Base-by-base conservation (phyloP, 441 rosid genomes). In the Flueggea neowawraea region DNA sequence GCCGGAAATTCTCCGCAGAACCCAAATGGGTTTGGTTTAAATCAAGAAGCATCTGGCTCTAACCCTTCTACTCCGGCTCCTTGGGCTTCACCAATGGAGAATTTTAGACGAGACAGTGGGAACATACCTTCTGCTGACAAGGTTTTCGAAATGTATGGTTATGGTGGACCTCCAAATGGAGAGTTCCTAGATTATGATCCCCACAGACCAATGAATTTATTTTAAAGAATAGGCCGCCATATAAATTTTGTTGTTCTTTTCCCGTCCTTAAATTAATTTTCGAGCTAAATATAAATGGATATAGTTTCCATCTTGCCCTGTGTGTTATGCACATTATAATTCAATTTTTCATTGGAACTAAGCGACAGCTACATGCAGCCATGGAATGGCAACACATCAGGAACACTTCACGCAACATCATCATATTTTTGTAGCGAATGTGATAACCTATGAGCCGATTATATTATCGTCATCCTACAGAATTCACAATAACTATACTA, bases 1-100 rank as follows among this genome's bases (percentile, higher is more conserved):
- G 69, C 92, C 1, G 96, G 80, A 47, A 94, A 84, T 74, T 86
- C 96, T 28, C 97, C 91, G 0, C 92, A 82, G 72, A 85, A 86
- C 71, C 89, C 87, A 13, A 62, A 61, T 3, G 70, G 71, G n/a
- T 75, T 77, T 11, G 58, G 75, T 61, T 57, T 86, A 60, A 89
- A 74, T 75, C 97, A 87, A 73, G 99, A 94, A 65, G 89, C 73
- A 31, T 79, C 92, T 2, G 60, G 77, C 64, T 82, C 96, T 41
- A 91, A 78, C 77, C 80, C 82, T 51, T 85, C 95, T 0, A 85
- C 86, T 47, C 85, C 90, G 0, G 80, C 83, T 33, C 71, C 85
- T 0, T 80, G 90, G 80, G 84, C 82, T 62, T 75, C 92, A 0
- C 82, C 89, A 3, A 75, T 81, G 87, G 96, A 85, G 52, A 80